Evolutionary conservation across 2,329 filamentous ascomycete genomes (phyloP).

Genomic region (Ustulina deusta): DNA sequence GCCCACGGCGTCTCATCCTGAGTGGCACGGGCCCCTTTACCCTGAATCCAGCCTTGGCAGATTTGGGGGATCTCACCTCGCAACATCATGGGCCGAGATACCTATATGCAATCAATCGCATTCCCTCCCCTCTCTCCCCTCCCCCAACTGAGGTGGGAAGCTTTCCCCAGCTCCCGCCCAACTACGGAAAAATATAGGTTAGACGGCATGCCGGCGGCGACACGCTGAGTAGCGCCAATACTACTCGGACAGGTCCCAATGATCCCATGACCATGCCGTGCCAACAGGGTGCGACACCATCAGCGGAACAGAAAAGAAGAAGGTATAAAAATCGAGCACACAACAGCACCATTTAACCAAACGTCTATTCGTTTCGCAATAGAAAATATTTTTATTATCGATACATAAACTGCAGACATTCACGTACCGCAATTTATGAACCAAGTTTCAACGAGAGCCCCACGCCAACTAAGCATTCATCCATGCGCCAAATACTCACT

Average conservation of each 20-base stretch:
- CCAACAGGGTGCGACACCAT: background rate
- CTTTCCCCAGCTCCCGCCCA: constrained; percentile 21
- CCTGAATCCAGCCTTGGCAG: constrained; percentile 9
- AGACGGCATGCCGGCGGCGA: background rate
- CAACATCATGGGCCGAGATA: constrained; percentile 32
- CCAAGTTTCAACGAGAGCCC: no score
- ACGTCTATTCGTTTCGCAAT: background rate
- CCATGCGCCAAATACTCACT: no score
- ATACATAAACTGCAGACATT: background rate
- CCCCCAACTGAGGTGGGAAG: constrained; percentile 13
- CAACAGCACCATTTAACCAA: background rate
- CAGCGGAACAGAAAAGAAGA: background rate
- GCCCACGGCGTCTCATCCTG: background rate
- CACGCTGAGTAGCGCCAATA: background rate
- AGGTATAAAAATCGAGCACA: background rate
- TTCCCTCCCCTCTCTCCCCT: background rate
- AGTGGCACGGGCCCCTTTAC: constrained; percentile 2
- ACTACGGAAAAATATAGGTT: background rate
- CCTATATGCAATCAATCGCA: background rate
- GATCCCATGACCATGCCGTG: no score
- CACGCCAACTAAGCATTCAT: background rate
- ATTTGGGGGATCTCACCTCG: constrained; percentile 12
- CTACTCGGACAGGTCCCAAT: background rate
- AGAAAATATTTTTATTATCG: background rate
- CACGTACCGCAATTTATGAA: background rate